Percentiles rank a stretch among this genome's conserved stretches.
phyloP scores from a whole-genome alignment of 805 yeast genomes.

The Blastobotrys robertii region DNA sequence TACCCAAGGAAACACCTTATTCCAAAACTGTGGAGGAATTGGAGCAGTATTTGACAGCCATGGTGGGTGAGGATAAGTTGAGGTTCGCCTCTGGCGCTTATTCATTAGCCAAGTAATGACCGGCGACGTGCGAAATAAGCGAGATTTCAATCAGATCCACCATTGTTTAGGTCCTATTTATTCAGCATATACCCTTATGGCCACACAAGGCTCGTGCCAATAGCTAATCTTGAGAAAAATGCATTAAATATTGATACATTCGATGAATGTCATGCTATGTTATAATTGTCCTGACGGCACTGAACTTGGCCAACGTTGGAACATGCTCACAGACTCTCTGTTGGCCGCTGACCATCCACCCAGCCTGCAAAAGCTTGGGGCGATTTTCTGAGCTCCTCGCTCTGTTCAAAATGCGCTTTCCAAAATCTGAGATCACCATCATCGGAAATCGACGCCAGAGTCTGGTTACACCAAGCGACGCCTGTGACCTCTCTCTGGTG shows the following conservation, averaged over 20 bases:
- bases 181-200: neutral
- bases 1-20: conserved; percentile 41
- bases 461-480: conserved; percentile 5
- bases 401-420: conserved; percentile 2
- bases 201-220: neutral
- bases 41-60: conserved; percentile 32
- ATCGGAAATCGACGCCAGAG: conserved; percentile 11
- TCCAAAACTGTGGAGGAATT: conserved; percentile 33
- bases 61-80: conserved; percentile 38
- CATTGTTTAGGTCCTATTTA: neutral
- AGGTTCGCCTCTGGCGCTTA: conserved; percentile 7
- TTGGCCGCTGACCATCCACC: neutral
- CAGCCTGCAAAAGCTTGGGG: neutral
- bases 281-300: no score
- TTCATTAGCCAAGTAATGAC: no score
- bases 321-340: no score
- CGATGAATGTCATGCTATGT: no score
- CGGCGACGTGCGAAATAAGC: no score
- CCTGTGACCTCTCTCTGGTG: conserved; percentile 12
- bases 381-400: neutral
- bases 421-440: conserved; percentile 10
- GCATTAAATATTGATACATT: neutral
- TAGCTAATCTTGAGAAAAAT: no score
- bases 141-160: no score
- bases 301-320: no score